These are phyloP conservation scores for Persicaria tinctoria DNA, from an alignment of 148 eudicot species.

Conservation along the genomic window DNA sequence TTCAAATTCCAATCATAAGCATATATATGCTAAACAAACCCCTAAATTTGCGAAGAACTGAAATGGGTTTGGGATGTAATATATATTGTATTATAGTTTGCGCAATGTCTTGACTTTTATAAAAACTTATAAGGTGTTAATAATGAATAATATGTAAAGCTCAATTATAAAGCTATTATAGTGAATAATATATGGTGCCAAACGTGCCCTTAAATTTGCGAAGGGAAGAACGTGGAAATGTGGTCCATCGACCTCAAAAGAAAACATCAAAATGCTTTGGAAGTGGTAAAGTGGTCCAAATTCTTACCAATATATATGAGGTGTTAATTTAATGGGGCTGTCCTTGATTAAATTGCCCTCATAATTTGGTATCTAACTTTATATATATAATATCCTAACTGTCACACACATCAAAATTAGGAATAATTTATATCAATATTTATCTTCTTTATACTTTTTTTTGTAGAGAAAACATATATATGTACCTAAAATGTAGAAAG, in stretches of 20 bases:
- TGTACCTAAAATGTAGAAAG: too few species aligned
- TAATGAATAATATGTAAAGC: too few species aligned
- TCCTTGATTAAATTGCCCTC: constrained; percentile 9
- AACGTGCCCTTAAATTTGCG: not conserved
- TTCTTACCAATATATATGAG: constrained; percentile 8
- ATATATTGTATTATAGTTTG: too few species aligned
- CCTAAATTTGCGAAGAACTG: too few species aligned
- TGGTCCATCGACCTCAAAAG: constrained; percentile 19
- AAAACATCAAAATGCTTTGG: not conserved
- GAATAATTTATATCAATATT: not conserved
- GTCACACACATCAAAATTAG: not conserved
- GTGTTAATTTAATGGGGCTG: constrained; percentile 9
- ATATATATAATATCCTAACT: not conserved
- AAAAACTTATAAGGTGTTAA: too few species aligned
- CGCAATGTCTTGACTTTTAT: too few species aligned
- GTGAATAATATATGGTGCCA: not conserved
- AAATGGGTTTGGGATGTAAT: too few species aligned
- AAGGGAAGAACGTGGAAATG: constrained; percentile 18
- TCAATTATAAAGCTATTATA: too few species aligned
- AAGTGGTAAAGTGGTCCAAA: constrained; percentile 35
- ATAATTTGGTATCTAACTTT: constrained; percentile 6
- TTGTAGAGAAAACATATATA: too few species aligned
- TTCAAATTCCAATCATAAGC: too few species aligned
- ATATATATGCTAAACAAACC: too few species aligned
- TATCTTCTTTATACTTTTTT: not conserved